phyloP scores from a whole-genome alignment of 305 asterid genomes.

The Fraxinus paxiana region DNA sequence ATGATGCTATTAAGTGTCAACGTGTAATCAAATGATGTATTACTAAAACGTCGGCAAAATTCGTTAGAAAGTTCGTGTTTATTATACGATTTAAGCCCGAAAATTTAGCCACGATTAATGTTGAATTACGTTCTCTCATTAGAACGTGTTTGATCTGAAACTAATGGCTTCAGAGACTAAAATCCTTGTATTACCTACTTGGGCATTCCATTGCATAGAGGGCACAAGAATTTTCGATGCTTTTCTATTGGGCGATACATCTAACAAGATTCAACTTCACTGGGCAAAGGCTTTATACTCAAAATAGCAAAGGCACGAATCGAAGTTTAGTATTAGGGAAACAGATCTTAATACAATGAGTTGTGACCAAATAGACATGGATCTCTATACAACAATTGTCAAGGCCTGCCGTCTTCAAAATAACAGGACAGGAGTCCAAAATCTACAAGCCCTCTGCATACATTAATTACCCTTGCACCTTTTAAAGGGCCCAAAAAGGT shows the following conservation, averaged over 20 bases:
- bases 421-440: not conserved
- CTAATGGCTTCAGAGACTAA: not conserved
- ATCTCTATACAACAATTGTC: constrained; percentile 1
- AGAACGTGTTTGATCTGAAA: not conserved
- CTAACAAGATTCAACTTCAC: not conserved
- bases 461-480: not conserved
- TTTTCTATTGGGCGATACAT: not conserved
- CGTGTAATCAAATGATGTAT: not conserved
- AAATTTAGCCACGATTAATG: not conserved
- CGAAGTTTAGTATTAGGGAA: not conserved
- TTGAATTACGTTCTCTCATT: not conserved
- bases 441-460: not conserved
- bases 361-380: not conserved
- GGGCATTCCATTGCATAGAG: not conserved
- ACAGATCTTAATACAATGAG: not conserved
- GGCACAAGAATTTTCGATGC: not conserved
- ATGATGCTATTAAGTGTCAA: not conserved
- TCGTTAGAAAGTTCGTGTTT: not conserved
- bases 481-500: not conserved
- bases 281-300: not conserved
- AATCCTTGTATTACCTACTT: not conserved
- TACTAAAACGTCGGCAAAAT: not conserved
- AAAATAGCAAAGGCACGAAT: not conserved
- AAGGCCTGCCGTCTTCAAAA: not conserved
- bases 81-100: not conserved